Percentiles rank a stretch among this genome's conserved stretches.
Conservation (phyloP, 2,329 filamentous ascomycete genomes). For the Sporothrix sp. region DNA sequence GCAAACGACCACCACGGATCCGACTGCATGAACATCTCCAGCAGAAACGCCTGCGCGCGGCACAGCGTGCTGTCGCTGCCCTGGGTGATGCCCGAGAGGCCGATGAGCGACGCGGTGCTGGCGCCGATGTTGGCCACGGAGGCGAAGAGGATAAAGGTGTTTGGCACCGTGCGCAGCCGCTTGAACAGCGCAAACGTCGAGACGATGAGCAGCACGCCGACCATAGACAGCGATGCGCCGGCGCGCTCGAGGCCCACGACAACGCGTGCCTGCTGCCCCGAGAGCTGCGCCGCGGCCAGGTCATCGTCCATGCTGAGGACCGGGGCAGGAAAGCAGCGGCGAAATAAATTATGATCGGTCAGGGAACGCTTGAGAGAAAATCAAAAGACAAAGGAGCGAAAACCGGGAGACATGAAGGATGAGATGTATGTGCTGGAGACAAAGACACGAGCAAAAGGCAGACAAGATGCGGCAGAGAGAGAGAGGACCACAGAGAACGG, state of each 20-base stretch:
- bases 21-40: conserved; percentile 69
- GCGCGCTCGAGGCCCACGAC: conserved; percentile 42
- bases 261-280: conserved; percentile 28
- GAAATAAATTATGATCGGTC: too few species aligned
- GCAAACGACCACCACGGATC: conserved; percentile 70
- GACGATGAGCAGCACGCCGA: conserved; percentile 42
- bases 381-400: not conserved
- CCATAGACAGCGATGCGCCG: conserved; percentile 43
- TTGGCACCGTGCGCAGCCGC: conserved; percentile 47
- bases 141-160: conserved; percentile 53
- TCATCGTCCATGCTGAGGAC: conserved; percentile 9
- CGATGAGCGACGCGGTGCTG: conserved; percentile 60
- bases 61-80: conserved; percentile 50
- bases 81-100: conserved; percentile 49
- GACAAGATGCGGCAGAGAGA: not conserved
- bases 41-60: conserved; percentile 48
- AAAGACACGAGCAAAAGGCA: too few species aligned
- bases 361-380: too few species aligned
- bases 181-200: conserved; percentile 42
- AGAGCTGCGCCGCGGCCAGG: conserved; percentile 21
- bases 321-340: too few species aligned
- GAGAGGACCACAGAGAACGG: not conserved
- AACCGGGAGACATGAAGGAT: not conserved
- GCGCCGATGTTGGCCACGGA: conserved; percentile 51
- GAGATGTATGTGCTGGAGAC: too few species aligned